Conservation (phyloP, 805 yeast species). For the Candida chilensis region DNA sequence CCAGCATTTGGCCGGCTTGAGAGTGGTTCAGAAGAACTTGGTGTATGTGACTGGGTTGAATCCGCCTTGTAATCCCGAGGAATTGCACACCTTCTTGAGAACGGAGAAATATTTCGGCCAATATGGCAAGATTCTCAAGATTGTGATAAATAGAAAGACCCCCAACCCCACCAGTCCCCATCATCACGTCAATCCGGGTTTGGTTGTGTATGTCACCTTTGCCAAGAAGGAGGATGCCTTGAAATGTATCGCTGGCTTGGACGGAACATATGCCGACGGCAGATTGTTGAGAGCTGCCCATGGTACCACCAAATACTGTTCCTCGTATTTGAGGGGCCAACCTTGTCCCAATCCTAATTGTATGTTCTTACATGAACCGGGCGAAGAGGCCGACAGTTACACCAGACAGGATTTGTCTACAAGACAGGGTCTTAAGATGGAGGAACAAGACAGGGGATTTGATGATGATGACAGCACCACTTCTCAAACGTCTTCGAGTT, state of each 20-base stretch:
- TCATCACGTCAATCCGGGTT: constrained; percentile 56
- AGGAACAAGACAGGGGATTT: constrained; percentile 15
- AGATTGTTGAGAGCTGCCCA: constrained; percentile 87
- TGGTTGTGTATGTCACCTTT: constrained; percentile 94
- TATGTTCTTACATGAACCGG: constrained; percentile 98
- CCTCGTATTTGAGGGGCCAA: constrained; percentile 90
- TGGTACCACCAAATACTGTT: constrained; percentile 97
- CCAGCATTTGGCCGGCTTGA: constrained; percentile 90
- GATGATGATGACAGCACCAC: constrained; percentile 12
- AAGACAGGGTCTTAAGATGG: constrained; percentile 56
- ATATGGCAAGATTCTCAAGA: constrained; percentile 90
- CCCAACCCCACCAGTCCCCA: constrained; percentile 30
- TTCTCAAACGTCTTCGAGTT: constrained; percentile 14
- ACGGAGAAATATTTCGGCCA: constrained; percentile 97
- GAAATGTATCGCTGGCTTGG: constrained; percentile 82
- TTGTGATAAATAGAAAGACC: constrained; percentile 79
- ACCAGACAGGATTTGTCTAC: constrained; percentile 84
- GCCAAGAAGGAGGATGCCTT: constrained; percentile 93
- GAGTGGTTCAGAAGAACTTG: constrained; percentile 96
- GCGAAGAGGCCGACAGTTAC: constrained; percentile 97
- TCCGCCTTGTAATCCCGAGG: constrained; percentile 80
- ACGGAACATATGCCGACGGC: constrained; percentile 91
- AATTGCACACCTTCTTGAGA: constrained; percentile 69
- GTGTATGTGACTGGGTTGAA: constrained; percentile 94
- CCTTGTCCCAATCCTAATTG: constrained; percentile 98